Evolutionary conservation across 257 asterid species (phyloP).

Genomic region (Mentha longifolia): DNA sequence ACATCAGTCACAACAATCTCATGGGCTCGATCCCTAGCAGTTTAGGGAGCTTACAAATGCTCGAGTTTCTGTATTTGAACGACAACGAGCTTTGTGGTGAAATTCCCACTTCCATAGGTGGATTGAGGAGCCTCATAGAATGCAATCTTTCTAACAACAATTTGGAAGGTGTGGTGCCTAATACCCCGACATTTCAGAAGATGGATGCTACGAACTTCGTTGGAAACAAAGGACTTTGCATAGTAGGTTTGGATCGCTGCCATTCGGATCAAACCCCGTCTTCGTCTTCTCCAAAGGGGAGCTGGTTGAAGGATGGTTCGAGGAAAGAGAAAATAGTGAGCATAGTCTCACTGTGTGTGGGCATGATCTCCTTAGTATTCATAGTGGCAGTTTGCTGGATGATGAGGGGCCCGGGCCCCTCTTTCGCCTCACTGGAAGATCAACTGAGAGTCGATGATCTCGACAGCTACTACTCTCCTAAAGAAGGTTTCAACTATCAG

Average conservation of each 20-base stretch:
- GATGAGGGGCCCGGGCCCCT: slow-evolving; percentile 41
- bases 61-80: slow-evolving; percentile 69
- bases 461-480: slow-evolving; percentile 67
- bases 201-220: slow-evolving; percentile 76
- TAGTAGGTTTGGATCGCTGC: slow-evolving; percentile 42
- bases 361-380: slow-evolving; percentile 55
- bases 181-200: slow-evolving; percentile 61
- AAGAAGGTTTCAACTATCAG: slow-evolving; percentile 71
- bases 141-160: slow-evolving; percentile 86
- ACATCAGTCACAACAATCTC: slow-evolving; percentile 69
- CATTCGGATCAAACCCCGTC: slow-evolving; percentile 40
- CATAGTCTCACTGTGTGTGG: slow-evolving; percentile 59
- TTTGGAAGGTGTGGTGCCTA: slow-evolving; percentile 71
- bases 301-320: slow-evolving; percentile 56
- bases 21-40: slow-evolving; percentile 65
- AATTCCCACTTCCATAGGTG: slow-evolving; percentile 77
- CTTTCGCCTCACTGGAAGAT: slow-evolving; percentile 52
- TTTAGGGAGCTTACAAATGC: slow-evolving; percentile 81
- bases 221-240: slow-evolving; percentile 67
- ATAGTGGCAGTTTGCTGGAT: slow-evolving; percentile 62
- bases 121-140: slow-evolving; percentile 60
- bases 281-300: slow-evolving; percentile 29
- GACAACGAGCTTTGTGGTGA: slow-evolving; percentile 78
- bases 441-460: slow-evolving; percentile 46
- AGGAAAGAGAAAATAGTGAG: slow-evolving; percentile 57